Evolutionary conservation across 306 rosid species (phyloP), one percentile per base, ranked within the genome.

Genomic region (Vigna nakashimae): DNA sequence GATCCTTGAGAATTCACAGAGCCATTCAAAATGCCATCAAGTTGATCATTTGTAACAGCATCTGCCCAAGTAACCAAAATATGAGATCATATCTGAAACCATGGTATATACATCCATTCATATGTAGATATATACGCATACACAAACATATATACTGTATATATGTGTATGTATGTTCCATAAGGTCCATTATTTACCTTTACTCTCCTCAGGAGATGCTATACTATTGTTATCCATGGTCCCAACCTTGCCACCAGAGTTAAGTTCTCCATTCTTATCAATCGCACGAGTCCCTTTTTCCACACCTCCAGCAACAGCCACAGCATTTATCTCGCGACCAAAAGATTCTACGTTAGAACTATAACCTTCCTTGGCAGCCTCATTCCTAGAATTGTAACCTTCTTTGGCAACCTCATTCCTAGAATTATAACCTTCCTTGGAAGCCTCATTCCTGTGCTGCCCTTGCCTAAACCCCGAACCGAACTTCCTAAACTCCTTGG

Each of bases 401-500:
- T 87, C 90, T 74, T 87, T 88, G 38, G 65, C 74, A 18, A 49
- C 30, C 63, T 89, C 97, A 43, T 34, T 68, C 71, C 90, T 83
- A 45, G 16, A 45, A 45, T 45, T 45, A 45, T 45, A 45, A 12
- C 50, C 50, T 45, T 45, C 50, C 76, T 87, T 88, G 38, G 65
- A 73, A 18, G 58, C 38, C 70, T 89, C 97, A 53, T 26, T 68
- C 71, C 90, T 83, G 45, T 84, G 83, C 14, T 84, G 86, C 9
- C 86, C 87, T 38, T 78, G 96, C 88, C 77, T 90, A 87, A 81
- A 40, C 71, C 71, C 71, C 0, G 71, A 65, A 42, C 71, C 17
- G 1, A 40, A 83, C 79, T 88, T 87, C 88, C 76, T 88, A 57
- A 64, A 88, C 32, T 90, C 91, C 84, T 87, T 92, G 13, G 30